These are phyloP conservation scores for Ophiostoma pallidulum DNA, from an alignment of 2,329 filamentous ascomycete species.

Conservation along the genomic window DNA sequence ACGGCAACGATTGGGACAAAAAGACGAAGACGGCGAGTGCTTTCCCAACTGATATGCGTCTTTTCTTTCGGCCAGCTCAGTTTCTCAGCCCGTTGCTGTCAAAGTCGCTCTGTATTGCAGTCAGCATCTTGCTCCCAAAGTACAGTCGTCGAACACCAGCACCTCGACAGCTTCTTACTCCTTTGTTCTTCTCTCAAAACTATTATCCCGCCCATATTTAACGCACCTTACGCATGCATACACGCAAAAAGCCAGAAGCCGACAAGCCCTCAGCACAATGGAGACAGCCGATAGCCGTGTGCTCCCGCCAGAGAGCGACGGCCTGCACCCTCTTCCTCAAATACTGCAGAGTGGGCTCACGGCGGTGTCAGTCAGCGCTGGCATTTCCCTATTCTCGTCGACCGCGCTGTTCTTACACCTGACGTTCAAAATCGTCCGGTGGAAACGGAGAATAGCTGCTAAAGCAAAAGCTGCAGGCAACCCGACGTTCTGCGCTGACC, in stretches of 20 bases:
- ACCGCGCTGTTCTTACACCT: conserved; percentile 20
- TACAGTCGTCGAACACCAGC: no score
- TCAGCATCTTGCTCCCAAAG: no score
- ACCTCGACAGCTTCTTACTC: no score
- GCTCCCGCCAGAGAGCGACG: conserved; percentile 14
- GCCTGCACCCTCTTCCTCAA: conserved; percentile 18
- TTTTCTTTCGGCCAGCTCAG: no score
- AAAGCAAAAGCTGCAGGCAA: not conserved
- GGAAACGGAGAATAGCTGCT: conserved; percentile 16
- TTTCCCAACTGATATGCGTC: no score
- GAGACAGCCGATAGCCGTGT: not conserved
- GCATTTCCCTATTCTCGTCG: conserved; percentile 20
- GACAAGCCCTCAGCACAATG: not conserved
- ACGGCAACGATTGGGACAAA: no score
- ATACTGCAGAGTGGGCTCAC: conserved; percentile 19
- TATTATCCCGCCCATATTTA: not conserved
- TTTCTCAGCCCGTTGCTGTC: no score
- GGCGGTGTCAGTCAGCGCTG: conserved; percentile 19
- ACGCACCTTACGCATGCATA: not conserved
- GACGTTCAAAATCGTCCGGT: conserved; percentile 22
- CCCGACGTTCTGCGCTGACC: not conserved
- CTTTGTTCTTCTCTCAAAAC: not conserved
- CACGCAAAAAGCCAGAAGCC: not conserved
- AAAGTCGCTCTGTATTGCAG: no score
- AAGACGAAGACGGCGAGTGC: no score